Percentiles rank a stretch among this genome's conserved stretches.
Evolutionary conservation across 257 asterid genomes (phyloP).

Genomic region (Przewalskia tangutica): DNA sequence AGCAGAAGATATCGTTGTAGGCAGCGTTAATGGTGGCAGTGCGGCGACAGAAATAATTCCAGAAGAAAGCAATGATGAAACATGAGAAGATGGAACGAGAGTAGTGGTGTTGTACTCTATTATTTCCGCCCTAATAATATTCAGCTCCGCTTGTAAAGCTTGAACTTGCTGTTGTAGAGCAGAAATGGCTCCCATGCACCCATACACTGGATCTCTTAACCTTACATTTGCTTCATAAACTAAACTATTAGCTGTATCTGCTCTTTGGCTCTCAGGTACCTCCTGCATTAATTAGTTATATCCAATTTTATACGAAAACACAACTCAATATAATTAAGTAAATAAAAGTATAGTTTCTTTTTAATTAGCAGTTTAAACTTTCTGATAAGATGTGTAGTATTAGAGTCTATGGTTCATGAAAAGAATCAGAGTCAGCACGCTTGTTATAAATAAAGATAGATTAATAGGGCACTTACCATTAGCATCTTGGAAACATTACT

Average conservation of each 20-base stretch:
- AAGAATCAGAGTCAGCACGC: background rate
- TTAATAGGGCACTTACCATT: constrained; percentile 34
- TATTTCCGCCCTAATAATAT: constrained; percentile 47
- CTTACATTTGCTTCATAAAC: constrained; percentile 79
- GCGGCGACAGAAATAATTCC: constrained; percentile 32
- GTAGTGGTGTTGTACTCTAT: constrained; percentile 32
- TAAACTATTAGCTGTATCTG: constrained; percentile 71
- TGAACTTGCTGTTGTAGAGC: constrained; percentile 62
- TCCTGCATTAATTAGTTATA: constrained; percentile 28
- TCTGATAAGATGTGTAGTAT: background rate
- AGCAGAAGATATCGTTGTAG: constrained; percentile 14
- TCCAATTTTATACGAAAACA: background rate
- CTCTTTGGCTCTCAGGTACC: constrained; percentile 69
- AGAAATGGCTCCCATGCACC: constrained; percentile 84
- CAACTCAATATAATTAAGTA: background rate
- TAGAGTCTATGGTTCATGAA: background rate
- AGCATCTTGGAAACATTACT: constrained; percentile 94
- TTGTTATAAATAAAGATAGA: background rate
- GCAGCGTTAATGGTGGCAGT: constrained; percentile 19
- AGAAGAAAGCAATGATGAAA: constrained; percentile 33
- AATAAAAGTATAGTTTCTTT: background rate
- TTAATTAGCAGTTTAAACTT: background rate
- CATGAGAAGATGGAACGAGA: constrained; percentile 22
- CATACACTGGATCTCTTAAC: constrained; percentile 77
- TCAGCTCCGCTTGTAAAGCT: constrained; percentile 44